Conservation (phyloP, 768 basidiomycete genomes). For the Leccinum sublutescens region DNA sequence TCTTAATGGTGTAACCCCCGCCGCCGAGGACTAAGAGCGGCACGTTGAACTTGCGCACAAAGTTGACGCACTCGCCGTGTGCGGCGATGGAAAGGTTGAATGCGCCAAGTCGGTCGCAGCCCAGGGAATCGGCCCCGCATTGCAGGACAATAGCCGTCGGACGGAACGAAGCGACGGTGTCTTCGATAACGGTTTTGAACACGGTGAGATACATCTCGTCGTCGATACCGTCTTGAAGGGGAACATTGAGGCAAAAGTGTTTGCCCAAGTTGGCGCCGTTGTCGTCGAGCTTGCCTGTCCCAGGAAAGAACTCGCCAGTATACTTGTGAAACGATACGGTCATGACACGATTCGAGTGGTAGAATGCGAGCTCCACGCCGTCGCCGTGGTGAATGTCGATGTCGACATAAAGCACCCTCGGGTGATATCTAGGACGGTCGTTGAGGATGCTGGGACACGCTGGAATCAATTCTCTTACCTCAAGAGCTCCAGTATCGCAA, state of each 20-base stretch:
- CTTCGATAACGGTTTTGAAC: slow-evolving; percentile 96
- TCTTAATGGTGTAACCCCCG: slow-evolving; percentile 95
- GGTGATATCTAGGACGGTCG: slow-evolving; percentile 64
- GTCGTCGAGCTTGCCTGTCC: slow-evolving; percentile 94
- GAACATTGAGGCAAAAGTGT: slow-evolving; percentile 94
- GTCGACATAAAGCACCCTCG: slow-evolving; percentile 96
- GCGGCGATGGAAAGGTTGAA: slow-evolving; percentile 98
- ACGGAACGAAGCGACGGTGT: slow-evolving; percentile 84
- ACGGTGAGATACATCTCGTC: slow-evolving; percentile 95
- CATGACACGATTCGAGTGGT: slow-evolving; percentile 96
- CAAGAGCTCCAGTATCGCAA: slow-evolving; percentile 90
- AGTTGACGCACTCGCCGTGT: slow-evolving; percentile 97
- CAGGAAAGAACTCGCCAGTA: slow-evolving; percentile 97
- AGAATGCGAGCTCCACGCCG: slow-evolving; percentile 97
- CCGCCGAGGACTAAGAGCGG: slow-evolving; percentile 92
- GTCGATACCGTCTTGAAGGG: slow-evolving; percentile 93
- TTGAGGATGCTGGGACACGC: not conserved
- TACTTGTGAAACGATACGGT: slow-evolving; percentile 99
- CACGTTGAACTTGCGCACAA: slow-evolving; percentile 88
- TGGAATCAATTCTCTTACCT: slow-evolving; percentile 45
- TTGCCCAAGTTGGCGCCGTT: slow-evolving; percentile 86
- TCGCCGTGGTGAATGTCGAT: slow-evolving; percentile 99
- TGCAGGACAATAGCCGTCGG: slow-evolving; percentile 92
- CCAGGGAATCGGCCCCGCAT: slow-evolving; percentile 95
- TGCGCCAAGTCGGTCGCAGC: slow-evolving; percentile 91